phyloP scores from a whole-genome alignment of 2,329 filamentous ascomycete species.

The Calonectria henricotiae region DNA sequence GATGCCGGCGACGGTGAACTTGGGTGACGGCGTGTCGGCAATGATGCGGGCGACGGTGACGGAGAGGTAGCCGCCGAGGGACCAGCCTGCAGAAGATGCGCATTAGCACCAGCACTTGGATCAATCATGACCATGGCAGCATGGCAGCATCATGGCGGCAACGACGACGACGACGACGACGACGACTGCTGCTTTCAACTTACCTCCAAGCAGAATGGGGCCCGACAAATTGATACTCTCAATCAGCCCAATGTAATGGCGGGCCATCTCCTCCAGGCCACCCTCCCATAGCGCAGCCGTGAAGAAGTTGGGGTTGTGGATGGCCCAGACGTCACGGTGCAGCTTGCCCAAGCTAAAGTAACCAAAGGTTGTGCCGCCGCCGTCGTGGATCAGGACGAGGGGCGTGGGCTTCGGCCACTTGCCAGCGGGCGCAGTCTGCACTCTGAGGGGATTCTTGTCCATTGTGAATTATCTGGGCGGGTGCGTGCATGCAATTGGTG shows the following conservation, averaged over 20 bases:
- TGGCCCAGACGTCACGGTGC: conserved; percentile 54
- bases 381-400: conserved; percentile 55
- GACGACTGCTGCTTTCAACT: conserved; percentile 18
- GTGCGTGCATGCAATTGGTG: background rate
- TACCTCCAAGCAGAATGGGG: conserved; percentile 52
- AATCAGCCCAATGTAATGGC: conserved; percentile 51
- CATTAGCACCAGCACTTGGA: background rate
- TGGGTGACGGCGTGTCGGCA: conserved; percentile 45
- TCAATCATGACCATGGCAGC: too few species aligned
- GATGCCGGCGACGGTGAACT: conserved; percentile 50
- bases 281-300: conserved; percentile 49
- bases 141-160: too few species aligned
- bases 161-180: background rate
- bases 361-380: conserved; percentile 54
- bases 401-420: conserved; percentile 40
- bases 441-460: conserved; percentile 35
- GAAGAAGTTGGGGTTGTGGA: conserved; percentile 54
- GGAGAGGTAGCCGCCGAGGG: conserved; percentile 53
- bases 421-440: conserved; percentile 27
- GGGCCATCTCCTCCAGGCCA: conserved; percentile 54
- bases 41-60: conserved; percentile 50
- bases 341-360: conserved; percentile 53
- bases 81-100: conserved; percentile 51
- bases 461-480: conserved; percentile 1
- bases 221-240: conserved; percentile 48